These are phyloP conservation scores for Colletotrichum godetiae DNA, from an alignment of 2,329 filamentous ascomycete species.

Conservation along the genomic window DNA sequence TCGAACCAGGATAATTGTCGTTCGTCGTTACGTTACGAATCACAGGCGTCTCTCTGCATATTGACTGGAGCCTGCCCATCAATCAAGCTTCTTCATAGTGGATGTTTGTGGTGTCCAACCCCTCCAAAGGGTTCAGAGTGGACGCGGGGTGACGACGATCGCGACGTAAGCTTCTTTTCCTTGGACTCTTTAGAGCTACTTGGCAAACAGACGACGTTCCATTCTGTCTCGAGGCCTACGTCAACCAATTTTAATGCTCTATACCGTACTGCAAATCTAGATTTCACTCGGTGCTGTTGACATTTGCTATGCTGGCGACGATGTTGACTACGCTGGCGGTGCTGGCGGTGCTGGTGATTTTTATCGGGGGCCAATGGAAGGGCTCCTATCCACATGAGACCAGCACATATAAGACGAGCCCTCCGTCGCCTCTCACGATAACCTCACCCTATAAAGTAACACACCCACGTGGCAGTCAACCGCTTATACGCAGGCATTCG, in stretches of 20 bases:
- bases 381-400: too few relatives aligned
- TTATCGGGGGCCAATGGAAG: too few relatives aligned
- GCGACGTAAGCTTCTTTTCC: conserved; percentile 30
- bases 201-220: not conserved
- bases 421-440: not conserved
- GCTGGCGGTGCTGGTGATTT: too few relatives aligned
- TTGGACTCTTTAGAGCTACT: not conserved
- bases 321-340: too few relatives aligned
- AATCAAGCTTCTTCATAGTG: conserved; percentile 22
- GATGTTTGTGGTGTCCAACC: not conserved
- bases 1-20: not conserved
- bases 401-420: not conserved
- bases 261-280: too few relatives aligned
- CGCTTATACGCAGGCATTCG: conserved; percentile 4
- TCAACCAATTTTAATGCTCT: conserved; percentile 3
- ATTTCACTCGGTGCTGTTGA: too few relatives aligned
- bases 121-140: not conserved
- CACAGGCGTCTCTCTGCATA: conserved; percentile 13
- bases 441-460: not conserved
- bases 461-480: not conserved
- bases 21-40: conserved; percentile 17
- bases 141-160: conserved; percentile 30
- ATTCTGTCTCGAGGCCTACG: not conserved
- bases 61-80: not conserved
- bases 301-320: too few relatives aligned